Base-by-base conservation (phyloP, 139 green algal species). In the Protoeuglena noctilucae region DNA sequence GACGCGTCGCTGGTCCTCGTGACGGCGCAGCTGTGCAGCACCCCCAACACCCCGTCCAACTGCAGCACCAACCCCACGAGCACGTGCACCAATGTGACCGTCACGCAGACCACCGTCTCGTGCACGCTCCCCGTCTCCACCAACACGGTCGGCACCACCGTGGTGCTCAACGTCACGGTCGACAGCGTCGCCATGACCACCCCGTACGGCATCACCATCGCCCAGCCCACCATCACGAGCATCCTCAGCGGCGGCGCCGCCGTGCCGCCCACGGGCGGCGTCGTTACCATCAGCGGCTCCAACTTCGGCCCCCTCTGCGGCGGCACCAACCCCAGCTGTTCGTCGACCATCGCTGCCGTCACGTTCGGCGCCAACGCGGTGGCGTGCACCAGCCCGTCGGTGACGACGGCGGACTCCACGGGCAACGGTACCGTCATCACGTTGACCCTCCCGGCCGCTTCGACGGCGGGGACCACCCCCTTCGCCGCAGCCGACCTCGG, bases 231-330 rank as follows among this genome's bases (percentile, higher is more conserved):
- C 28, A 29, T 57, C 19, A 9, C 23, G 19, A 50, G 43, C 43
- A 28, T 50, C 6, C 12, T 50, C 19, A 28, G 5, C 25, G 43
- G 43, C 14, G 19, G 43, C 43, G 25, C 19, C 43, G 43, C 19
- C 18, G 43, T 28, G 19, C 43, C 30, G 23, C 59, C 58, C n/a
- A 21, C 25, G 40, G 58, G 58, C 30, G 58, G 58, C 22, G 12
- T 46, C 7, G 29, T 40, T 28, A 51, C 24, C 14, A 58, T 65
- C 27, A 26, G 7, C 23, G 58, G 58, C 16, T 25, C 16, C 9
- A 65, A 65, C 49, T 58, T 65, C 28, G 58, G 58, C 5, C 58
- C 58, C 19, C 5, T 55, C 28, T 18, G 43, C 18, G 23, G 6
- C 23, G 19, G 43, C 43, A 28, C 14, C 43, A n/a, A 18, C 19